Conservation (phyloP, 306 rosid species). For the Coriaria nepalensis region DNA sequence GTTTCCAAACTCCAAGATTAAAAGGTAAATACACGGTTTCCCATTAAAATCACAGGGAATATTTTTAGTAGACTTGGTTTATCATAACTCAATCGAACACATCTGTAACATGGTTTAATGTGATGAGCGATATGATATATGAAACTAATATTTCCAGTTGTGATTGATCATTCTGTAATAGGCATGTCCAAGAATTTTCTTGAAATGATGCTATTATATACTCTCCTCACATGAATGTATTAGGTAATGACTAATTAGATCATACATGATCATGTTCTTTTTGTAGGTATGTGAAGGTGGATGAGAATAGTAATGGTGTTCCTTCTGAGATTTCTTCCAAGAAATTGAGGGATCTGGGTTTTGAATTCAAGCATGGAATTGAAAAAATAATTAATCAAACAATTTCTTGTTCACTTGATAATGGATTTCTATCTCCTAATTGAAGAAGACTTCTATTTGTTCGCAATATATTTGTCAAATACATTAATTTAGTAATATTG, state of each 20-base stretch:
- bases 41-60: not conserved
- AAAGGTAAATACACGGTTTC: slow-evolving; percentile 13
- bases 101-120: no score
- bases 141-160: no score
- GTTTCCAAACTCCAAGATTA: slow-evolving; percentile 26
- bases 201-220: no score
- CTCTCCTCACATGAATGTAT: no score
- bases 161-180: no score
- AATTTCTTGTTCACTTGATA: slow-evolving; percentile 23
- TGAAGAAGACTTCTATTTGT: not conserved
- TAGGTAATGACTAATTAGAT: no score
- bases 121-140: no score
- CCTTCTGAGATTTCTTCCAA: slow-evolving; percentile 47
- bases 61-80: no score
- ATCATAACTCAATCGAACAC: no score
- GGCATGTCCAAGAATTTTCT: not conserved
- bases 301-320: slow-evolving; percentile 17
- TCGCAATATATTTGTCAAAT: no score
- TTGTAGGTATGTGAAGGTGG: slow-evolving; percentile 23
- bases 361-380: slow-evolving; percentile 45
- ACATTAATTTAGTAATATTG: no score
- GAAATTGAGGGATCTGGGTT: slow-evolving; percentile 61
- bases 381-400: slow-evolving; percentile 46
- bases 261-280: not conserved
- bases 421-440: slow-evolving; percentile 29